These are phyloP conservation scores for Penicillium sp. DNA, from an alignment of 2,329 filamentous ascomycete species.

Conservation along the genomic window DNA sequence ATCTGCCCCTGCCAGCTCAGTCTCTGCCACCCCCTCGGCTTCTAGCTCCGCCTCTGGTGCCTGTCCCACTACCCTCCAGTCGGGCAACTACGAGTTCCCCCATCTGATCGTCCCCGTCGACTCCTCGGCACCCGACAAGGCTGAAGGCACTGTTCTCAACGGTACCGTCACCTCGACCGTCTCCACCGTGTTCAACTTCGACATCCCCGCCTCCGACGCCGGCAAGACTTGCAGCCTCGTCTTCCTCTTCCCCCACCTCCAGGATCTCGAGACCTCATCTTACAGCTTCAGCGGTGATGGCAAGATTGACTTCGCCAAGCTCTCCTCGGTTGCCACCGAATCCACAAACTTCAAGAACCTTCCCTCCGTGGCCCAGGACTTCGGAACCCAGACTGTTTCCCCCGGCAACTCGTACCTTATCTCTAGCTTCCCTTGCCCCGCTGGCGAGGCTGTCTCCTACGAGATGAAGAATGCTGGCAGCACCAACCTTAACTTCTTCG, in stretches of 20 bases:
- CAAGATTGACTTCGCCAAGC: constrained; percentile 53
- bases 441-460: constrained; percentile 53
- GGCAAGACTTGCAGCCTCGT: constrained; percentile 63
- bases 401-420: constrained; percentile 58
- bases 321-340: constrained; percentile 48
- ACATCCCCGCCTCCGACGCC: constrained; percentile 55
- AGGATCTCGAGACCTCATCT: constrained; percentile 59
- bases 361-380: constrained; percentile 48
- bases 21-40: constrained; percentile 11
- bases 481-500: constrained; percentile 60
- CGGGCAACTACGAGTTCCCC: constrained; percentile 55
- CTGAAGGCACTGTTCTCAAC: constrained; percentile 55
- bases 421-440: constrained; percentile 55
- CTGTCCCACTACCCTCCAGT: constrained; percentile 48
- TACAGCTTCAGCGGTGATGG: constrained; percentile 58
- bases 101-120: constrained; percentile 64
- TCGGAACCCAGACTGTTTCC: constrained; percentile 46
- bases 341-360: constrained; percentile 56
- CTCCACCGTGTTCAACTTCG: constrained; percentile 68
- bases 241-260: constrained; percentile 62
- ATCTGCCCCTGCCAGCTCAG: constrained; percentile 11
- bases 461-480: constrained; percentile 53
- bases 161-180: constrained; percentile 55
- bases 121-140: constrained; percentile 52
- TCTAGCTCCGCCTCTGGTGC: constrained; percentile 19